phyloP scores from a whole-genome alignment of 2,329 filamentous ascomycete genomes.

The Colletotrichum liaoningense region DNA sequence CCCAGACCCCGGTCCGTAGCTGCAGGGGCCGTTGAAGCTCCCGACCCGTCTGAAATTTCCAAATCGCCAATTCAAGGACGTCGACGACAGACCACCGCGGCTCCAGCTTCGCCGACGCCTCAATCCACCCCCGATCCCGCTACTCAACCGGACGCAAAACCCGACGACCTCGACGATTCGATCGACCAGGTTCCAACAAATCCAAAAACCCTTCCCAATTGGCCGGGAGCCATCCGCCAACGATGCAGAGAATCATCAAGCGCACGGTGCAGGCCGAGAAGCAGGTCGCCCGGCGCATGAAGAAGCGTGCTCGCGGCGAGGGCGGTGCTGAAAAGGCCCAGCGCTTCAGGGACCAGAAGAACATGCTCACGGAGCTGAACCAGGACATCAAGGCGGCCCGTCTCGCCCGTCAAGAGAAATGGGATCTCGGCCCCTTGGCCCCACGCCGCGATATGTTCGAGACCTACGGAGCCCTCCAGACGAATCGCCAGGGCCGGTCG shows the following conservation, averaged over 20 bases:
- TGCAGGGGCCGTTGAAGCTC: constrained; percentile 31
- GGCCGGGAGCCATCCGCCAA: constrained; percentile 31
- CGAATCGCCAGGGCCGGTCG: constrained; percentile 49
- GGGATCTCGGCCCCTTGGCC: constrained; percentile 80
- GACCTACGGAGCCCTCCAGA: constrained; percentile 62
- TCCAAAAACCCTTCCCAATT: constrained; percentile 3
- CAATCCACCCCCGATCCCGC: background rate
- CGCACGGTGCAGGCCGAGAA: constrained; percentile 75
- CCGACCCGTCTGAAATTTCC: constrained; percentile 34
- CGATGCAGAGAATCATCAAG: constrained; percentile 78
- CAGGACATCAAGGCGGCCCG: constrained; percentile 46
- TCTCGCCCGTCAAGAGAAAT: constrained; percentile 76
- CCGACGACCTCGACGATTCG: background rate
- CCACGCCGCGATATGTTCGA: constrained; percentile 79
- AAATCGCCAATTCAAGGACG: constrained; percentile 32
- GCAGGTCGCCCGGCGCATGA: constrained; percentile 64
- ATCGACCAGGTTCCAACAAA: background rate
- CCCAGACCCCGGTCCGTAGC: background rate
- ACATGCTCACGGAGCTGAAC: constrained; percentile 49
- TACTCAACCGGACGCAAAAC: constrained; percentile 16
- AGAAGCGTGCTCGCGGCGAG: constrained; percentile 51
- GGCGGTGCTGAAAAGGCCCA: constrained; percentile 44
- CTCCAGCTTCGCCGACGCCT: constrained; percentile 14
- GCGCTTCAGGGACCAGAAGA: constrained; percentile 46
- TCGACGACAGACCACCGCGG: constrained; percentile 27